Evolutionary conservation across 2,329 filamentous ascomycete species (phyloP), one percentile per base, ranked within the genome.

Genomic region (Aureobasidium sp.): DNA sequence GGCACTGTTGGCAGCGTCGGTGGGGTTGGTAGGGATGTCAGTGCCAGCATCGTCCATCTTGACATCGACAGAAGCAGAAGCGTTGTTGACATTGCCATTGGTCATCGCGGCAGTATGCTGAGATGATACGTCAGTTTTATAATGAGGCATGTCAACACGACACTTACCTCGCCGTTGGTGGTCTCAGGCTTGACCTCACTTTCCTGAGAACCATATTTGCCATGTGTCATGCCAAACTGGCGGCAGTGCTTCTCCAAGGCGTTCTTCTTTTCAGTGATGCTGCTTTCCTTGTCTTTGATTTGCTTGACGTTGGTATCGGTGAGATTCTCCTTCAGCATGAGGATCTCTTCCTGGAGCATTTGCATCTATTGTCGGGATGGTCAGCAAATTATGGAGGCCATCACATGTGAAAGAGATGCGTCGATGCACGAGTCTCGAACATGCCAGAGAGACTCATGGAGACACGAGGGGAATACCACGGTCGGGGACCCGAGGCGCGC

Each of bases 221-320:
- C 23, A 33, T 61, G 27, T 5, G 16, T 25, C n/a, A 61, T 50
- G 18, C 58, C 45, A 45, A 50, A 50, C 6, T 29, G 43, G 29
- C 45, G 58, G 11, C 58, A 61, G 16, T 61, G 58, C 58, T 50
- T 61, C 33, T 61, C 58, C 25, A 61, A 36, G 11, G 43, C 45
- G 9, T n/a, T 16, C 45, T 50, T 61, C 43, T 50, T 48, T 5
- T 61, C 45, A 9, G 27, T 10, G 18, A 61, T 38, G 11, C 1
- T 15, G 5, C 36, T 29, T 33, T 61, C 58, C 23, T 61, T 50
- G 16, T 61, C 45, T 15, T 40, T 6, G 18, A 61, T 51, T 16
- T 61, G 43, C 45, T 61, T 50, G n/a, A 27, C 4, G 31, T n/a
- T 61, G 0, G 43, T 4, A 8, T 61, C 43, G 3, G 43, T 61